phyloP scores from a whole-genome alignment of 2,329 filamentous ascomycete genomes.

The Aspergillus sp. region DNA sequence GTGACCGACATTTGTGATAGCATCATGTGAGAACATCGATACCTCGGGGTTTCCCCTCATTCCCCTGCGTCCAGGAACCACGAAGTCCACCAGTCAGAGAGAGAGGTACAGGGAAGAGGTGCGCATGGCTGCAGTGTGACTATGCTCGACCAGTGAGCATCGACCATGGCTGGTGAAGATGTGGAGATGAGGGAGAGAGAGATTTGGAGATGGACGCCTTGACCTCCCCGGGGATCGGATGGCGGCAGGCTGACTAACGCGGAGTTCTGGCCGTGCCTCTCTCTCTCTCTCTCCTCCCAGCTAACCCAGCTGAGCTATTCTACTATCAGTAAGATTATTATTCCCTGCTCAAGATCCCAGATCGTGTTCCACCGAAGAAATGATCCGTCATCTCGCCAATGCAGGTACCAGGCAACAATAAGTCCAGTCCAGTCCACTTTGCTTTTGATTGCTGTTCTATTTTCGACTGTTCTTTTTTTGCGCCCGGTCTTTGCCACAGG shows the following conservation, averaged over 20 bases:
- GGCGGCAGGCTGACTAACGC: not conserved
- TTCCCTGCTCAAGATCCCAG: too few species aligned
- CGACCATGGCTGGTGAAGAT: not conserved
- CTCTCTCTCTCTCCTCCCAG: too few species aligned
- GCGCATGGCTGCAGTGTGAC: slow-evolving; percentile 8
- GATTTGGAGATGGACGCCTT: not conserved
- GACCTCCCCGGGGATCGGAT: not conserved
- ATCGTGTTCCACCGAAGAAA: too few species aligned
- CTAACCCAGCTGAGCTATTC: too few species aligned
- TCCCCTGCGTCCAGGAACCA: slow-evolving; percentile 4
- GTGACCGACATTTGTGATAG: slow-evolving; percentile 21
- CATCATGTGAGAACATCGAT: slow-evolving; percentile 20
- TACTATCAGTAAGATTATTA: too few species aligned
- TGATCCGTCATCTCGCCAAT: not conserved
- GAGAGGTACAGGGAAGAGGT: not conserved
- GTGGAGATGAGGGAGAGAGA: not conserved
- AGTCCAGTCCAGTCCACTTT: not conserved
- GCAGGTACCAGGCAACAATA: not conserved
- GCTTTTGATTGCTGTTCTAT: not conserved
- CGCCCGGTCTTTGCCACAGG: too few species aligned
- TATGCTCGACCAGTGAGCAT: not conserved
- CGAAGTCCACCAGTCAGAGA: not conserved
- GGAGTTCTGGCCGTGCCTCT: not conserved
- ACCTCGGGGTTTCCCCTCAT: not conserved
- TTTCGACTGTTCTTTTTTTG: not conserved